Percentiles rank a stretch among this genome's conserved stretches.
Conservation (phyloP, 495 filamentous ascomycete genomes). For the Penicillium ochrochloron region DNA sequence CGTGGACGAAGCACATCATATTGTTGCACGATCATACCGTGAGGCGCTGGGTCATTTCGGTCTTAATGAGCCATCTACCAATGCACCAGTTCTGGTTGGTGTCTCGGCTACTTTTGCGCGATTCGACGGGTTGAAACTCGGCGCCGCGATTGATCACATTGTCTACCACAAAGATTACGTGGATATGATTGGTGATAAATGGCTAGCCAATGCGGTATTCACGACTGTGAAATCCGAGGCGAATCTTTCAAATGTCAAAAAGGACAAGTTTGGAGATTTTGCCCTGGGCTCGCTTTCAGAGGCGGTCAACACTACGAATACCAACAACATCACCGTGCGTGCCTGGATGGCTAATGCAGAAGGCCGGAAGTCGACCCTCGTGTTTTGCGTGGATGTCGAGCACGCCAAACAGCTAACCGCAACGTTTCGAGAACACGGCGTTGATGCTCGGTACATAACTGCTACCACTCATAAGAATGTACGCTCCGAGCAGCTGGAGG, state of each 20-base stretch:
- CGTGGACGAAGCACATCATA: conserved; percentile 98
- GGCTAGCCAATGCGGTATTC: conserved; percentile 84
- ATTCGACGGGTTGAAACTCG: conserved; percentile 84
- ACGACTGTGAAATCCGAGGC: conserved; percentile 86
- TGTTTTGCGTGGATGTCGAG: conserved; percentile 87
- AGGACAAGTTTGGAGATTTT: conserved; percentile 76
- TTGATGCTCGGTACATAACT: conserved; percentile 86
- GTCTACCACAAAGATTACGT: conserved; percentile 98
- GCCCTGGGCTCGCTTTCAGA: conserved; percentile 70
- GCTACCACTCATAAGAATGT: conserved; percentile 68
- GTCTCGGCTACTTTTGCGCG: conserved; percentile 93
- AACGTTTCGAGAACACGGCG: conserved; percentile 72
- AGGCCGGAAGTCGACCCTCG: conserved; percentile 80
- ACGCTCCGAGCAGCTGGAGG: conserved; percentile 68
- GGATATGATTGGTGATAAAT: conserved; percentile 92
- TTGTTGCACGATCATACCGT: conserved; percentile 81
- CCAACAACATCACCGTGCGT: conserved; percentile 80
- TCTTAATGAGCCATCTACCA: conserved; percentile 53
- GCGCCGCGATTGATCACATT: conserved; percentile 89
- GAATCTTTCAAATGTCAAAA: conserved; percentile 71
- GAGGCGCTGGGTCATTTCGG: conserved; percentile 74
- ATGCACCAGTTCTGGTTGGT: conserved; percentile 77
- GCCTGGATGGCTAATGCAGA: conserved; percentile 80
- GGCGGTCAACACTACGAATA: conserved; percentile 76
- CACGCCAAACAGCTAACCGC: conserved; percentile 76